Percentiles rank a stretch among this genome's conserved stretches.
These are phyloP conservation scores for Tieghemostelium lacteum DNA, from an alignment of 78 protist genomes.

Conservation along the genomic window DNA sequence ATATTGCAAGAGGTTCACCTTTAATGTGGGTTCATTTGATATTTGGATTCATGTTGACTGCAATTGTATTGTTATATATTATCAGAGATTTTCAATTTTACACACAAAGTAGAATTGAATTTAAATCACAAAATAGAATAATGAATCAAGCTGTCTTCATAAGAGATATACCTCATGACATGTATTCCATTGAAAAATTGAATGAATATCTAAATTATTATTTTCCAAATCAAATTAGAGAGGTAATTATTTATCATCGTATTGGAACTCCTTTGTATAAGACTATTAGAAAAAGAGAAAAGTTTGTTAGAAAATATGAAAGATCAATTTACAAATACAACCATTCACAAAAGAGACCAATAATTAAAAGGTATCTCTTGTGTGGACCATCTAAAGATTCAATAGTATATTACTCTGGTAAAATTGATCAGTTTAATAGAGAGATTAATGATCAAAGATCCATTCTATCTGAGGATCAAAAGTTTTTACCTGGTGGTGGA, in stretches of 20 bases:
- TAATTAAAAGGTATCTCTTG: background rate
- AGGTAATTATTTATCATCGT: background rate
- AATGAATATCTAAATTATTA: background rate
- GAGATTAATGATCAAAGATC: background rate
- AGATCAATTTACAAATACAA: background rate
- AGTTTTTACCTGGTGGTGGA: background rate
- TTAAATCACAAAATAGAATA: background rate
- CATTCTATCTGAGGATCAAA: background rate
- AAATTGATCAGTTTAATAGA: background rate
- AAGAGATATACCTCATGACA: background rate
- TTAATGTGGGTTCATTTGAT: constrained; percentile 9
- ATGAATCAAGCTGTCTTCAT: background rate
- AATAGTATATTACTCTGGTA: background rate
- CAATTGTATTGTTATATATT: background rate
- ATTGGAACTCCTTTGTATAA: background rate
- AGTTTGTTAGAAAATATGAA: background rate
- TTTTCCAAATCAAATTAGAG: background rate
- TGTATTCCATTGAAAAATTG: background rate
- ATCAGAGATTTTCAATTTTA: background rate
- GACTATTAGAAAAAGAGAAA: constrained; percentile 4
- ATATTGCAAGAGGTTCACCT: constrained; percentile 16
- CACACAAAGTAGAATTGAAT: background rate
- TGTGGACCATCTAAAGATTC: constrained; percentile 3
- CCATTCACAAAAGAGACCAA: background rate
- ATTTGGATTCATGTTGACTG: background rate